phyloP scores from a whole-genome alignment of 148 eudicot genomes.

The Oxyria digyna region DNA sequence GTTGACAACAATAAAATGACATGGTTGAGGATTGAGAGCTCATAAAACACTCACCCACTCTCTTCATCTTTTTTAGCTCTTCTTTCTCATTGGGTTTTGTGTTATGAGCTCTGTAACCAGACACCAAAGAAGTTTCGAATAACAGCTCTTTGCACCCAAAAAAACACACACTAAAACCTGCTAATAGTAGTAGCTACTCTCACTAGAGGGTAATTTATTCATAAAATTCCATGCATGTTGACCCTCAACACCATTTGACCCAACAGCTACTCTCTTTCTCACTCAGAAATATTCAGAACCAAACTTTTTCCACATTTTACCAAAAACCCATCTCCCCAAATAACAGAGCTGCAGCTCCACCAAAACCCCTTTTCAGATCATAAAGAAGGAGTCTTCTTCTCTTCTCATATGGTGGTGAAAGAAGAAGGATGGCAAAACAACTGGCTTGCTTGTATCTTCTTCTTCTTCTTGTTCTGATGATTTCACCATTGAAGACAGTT shows the following conservation, averaged over 20 bases:
- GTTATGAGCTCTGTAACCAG: conserved; percentile 47
- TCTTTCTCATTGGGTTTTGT: conserved; percentile 9
- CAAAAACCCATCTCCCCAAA: neutral
- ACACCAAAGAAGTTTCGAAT: conserved; percentile 37
- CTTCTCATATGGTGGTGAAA: neutral
- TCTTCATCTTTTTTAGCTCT: conserved; percentile 10
- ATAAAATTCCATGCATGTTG: neutral
- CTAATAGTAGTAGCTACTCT: neutral
- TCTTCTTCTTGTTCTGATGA: neutral
- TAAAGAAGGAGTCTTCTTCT: neutral
- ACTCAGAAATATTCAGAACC: neutral
- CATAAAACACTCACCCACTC: neutral
- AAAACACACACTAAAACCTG: neutral
- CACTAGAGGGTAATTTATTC: neutral
- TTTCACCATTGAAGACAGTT: conserved; percentile 14
- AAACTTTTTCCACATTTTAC: neutral
- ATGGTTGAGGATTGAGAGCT: neutral
- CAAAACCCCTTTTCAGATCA: neutral
- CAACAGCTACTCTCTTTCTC: neutral
- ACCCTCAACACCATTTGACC: neutral
- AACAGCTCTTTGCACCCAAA: conserved; percentile 11
- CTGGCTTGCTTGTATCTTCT: neutral
- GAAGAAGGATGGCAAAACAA: neutral
- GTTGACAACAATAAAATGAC: conserved; percentile 4
- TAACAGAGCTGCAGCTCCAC: neutral